Evolutionary conservation across 78 protist species (phyloP).

Genomic region (Protostelium mycophagum): DNA sequence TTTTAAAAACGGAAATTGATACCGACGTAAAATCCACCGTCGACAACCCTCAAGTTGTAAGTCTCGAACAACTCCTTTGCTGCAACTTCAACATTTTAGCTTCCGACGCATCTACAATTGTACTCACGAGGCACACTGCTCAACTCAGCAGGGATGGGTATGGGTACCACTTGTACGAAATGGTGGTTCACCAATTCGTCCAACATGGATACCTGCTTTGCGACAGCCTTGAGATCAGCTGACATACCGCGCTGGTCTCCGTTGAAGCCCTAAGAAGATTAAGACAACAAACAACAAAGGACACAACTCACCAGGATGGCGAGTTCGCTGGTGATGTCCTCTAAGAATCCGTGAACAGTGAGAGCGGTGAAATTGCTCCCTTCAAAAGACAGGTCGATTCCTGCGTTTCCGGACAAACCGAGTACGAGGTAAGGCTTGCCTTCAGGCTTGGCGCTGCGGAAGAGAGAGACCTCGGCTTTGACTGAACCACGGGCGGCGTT

Average conservation of each 20-base stretch:
- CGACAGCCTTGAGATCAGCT: background rate
- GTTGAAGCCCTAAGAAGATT: background rate
- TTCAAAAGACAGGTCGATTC: background rate
- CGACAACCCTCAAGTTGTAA: background rate
- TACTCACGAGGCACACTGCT: background rate
- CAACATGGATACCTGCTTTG: background rate
- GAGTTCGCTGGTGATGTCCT: background rate
- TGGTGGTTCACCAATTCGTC: background rate
- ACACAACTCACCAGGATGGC: background rate
- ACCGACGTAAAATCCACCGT: background rate
- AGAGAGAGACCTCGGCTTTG: background rate
- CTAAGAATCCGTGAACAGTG: background rate
- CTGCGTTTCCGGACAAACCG: background rate
- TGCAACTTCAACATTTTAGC: background rate
- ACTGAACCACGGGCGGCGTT: background rate
- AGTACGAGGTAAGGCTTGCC: background rate
- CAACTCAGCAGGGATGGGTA: background rate
- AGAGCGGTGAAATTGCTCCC: background rate
- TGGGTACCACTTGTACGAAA: background rate
- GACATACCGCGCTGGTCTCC: background rate
- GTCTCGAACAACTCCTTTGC: background rate
- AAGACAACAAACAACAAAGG: background rate
- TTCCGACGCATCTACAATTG: background rate
- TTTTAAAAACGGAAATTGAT: background rate
- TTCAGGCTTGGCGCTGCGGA: background rate